Evolutionary conservation across 805 yeast genomes (phyloP).

Genomic region (Candida sanyiensis): DNA sequence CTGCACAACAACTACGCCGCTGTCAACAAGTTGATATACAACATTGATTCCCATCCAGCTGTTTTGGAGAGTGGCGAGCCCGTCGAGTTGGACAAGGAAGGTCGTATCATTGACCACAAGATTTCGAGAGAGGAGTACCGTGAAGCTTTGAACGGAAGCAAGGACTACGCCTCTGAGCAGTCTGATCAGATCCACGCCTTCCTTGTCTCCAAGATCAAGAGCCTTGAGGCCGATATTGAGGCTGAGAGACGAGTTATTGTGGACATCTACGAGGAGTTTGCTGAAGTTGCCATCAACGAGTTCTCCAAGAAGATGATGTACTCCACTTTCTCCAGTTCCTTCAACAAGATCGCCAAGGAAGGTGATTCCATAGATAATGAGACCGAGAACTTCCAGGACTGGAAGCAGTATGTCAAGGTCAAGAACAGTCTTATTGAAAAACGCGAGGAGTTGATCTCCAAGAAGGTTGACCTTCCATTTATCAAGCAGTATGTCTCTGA

Average conservation of each 20-base stretch:
- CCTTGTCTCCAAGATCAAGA: constrained; percentile 27
- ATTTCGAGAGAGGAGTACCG: constrained; percentile 45
- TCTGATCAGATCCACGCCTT: constrained; percentile 30
- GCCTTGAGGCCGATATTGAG: constrained; percentile 32
- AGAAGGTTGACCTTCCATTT: constrained; percentile 27
- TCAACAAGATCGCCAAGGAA: constrained; percentile 17
- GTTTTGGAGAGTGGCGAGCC: constrained; percentile 29
- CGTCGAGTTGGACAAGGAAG: constrained; percentile 30
- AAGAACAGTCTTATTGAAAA: constrained; percentile 50
- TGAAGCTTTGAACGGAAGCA: constrained; percentile 32
- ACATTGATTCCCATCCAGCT: constrained; percentile 33
- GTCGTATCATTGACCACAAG: constrained; percentile 31
- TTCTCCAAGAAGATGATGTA: constrained; percentile 55
- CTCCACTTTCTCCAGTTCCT: constrained; percentile 21
- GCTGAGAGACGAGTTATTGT: constrained; percentile 41
- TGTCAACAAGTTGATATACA: constrained; percentile 30
- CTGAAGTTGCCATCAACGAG: constrained; percentile 59
- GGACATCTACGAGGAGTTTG: constrained; percentile 69
- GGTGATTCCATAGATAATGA: constrained; percentile 25
- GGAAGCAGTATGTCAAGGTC: constrained; percentile 55
- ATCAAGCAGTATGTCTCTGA: constrained; percentile 31
- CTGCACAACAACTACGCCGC: constrained; percentile 25
- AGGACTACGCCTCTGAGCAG: constrained; percentile 25
- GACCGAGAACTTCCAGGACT: constrained; percentile 39
- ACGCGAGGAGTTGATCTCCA: constrained; percentile 45